Percentiles rank a stretch among this genome's conserved stretches.
These are phyloP conservation scores for Mollisiaceae sp. DNA, from an alignment of 2,329 filamentous ascomycete species.

Conservation along the genomic window DNA sequence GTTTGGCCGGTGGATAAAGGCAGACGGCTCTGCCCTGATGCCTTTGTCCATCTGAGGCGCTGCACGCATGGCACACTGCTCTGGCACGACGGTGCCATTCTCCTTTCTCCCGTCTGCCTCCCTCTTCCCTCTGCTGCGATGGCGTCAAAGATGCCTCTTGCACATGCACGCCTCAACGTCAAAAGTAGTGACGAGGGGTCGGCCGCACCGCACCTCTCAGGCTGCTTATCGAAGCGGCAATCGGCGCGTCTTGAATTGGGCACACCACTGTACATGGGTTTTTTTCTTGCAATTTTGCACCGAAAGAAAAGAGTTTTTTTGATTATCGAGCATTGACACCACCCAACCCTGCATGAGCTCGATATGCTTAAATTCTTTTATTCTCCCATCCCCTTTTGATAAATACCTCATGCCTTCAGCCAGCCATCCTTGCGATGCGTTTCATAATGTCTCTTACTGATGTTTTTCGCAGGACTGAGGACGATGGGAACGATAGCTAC, in stretches of 20 bases:
- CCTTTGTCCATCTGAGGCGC: neutral
- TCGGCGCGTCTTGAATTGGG: slow-evolving; percentile 24
- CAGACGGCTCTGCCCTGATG: neutral
- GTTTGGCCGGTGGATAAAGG: slow-evolving; percentile 8
- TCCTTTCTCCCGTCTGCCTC: neutral
- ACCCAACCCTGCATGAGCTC: slow-evolving; percentile 16
- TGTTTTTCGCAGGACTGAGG: slow-evolving; percentile 51
- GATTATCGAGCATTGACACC: slow-evolving; percentile 24
- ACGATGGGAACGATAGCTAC: slow-evolving; percentile 77
- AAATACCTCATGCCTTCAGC: slow-evolving; percentile 16
- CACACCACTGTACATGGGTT: slow-evolving; percentile 25
- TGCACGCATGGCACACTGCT: neutral
- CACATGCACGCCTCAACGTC: slow-evolving; percentile 29
- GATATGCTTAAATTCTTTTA: slow-evolving; percentile 14
- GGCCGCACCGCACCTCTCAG: slow-evolving; percentile 15
- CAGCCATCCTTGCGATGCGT: slow-evolving; percentile 2
- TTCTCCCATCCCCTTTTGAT: slow-evolving; percentile 8
- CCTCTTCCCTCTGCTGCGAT: neutral
- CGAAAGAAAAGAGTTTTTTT: slow-evolving; percentile 28
- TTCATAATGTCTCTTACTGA: slow-evolving; percentile 39
- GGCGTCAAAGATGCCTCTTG: slow-evolving; percentile 13
- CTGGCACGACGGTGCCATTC: neutral
- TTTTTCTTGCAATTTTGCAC: slow-evolving; percentile 23
- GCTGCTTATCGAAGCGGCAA: slow-evolving; percentile 39
- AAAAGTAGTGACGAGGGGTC: slow-evolving; percentile 39